Base-by-base conservation (phyloP, 2,329 filamentous ascomycete species). In the Pestalotiopsis sp. region DNA sequence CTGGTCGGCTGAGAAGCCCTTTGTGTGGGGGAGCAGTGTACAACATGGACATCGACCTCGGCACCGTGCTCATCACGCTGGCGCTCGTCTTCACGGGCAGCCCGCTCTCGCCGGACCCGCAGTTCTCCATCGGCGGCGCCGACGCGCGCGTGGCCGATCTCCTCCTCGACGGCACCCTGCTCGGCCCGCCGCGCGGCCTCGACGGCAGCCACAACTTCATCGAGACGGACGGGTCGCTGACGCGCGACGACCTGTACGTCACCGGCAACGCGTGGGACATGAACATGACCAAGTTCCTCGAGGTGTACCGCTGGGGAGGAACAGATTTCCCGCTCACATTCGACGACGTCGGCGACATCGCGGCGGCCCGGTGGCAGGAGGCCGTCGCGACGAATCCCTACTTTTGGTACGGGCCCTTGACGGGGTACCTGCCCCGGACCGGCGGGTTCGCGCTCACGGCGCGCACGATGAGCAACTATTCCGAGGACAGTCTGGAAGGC, bases 151-250 rank as follows among this genome's bases (percentile, higher is more conserved):
- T 80, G 14, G 77, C 80, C 67, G 5, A 62, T 7, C 80, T 83
- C 68, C 73, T 84, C 6, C 73, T 83, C 6, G 76, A 79, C 31
- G 80, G 84, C 45, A 71, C 84, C 0, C 70, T 80, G 0, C 76
- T 85, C 3, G 78, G 82, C 3, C 77, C 78, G 25, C 83, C 83
- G 0, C 80, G 81, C 58, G 84, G 85, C 6, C 79, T 88, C 2
- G 76, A 75, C n/a, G 82, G 83, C 20, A 83, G 82, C 2, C 86
- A 88, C 74, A 87, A 87, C 73, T 82, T 84, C 64, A 84, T 87
- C 71, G 86, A 88, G 76, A 78, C 83, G 0, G 86, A 88, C 74
- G 82, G 78, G 0, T 87, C 85, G 63, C 81, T 82, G 52, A 86
- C 85, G 0, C 81, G 86, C 2, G 81, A 82, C 36, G 86, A 88